Conservation (phyloP, 768 basidiomycete genomes). For the Lactarius akahatsu region DNA sequence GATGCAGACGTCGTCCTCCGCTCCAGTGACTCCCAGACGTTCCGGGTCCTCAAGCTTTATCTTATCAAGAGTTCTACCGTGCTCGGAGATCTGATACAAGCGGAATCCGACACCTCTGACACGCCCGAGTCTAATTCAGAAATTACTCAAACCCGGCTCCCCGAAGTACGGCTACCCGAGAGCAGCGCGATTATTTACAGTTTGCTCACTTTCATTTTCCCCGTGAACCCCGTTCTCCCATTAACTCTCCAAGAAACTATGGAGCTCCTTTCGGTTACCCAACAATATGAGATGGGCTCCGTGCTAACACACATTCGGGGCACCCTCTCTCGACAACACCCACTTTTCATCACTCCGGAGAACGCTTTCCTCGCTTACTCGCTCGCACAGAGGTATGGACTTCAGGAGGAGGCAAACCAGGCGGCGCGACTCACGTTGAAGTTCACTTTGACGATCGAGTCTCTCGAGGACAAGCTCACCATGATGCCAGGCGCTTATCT, state of each 20-base stretch:
- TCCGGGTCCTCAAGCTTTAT: constrained; percentile 6
- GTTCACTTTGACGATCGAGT: background rate
- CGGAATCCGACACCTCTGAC: background rate
- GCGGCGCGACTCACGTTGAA: constrained; percentile 4
- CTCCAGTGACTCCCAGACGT: background rate
- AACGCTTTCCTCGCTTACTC: background rate
- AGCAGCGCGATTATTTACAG: background rate
- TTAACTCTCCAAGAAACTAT: background rate
- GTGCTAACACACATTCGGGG: constrained; percentile 2
- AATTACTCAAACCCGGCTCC: background rate
- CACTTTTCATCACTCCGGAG: background rate
- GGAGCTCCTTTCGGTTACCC: constrained; percentile 12
- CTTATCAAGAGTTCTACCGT: constrained; percentile 1
- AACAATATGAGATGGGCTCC: constrained; percentile 11
- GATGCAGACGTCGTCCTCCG: constrained; percentile 20
- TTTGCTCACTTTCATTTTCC: constrained; percentile 9
- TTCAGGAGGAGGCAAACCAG: background rate
- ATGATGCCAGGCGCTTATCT: constrained; percentile 3
- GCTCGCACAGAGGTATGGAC: constrained; percentile 7
- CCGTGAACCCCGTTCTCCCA: constrained; percentile 1
- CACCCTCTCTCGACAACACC: background rate
- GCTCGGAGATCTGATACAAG: background rate
- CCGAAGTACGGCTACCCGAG: background rate
- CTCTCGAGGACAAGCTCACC: background rate
- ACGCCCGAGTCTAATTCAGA: no score